Evolutionary conservation across 352 stramenopile genomes (phyloP).

Genomic region (Globisporangium canariense): DNA sequence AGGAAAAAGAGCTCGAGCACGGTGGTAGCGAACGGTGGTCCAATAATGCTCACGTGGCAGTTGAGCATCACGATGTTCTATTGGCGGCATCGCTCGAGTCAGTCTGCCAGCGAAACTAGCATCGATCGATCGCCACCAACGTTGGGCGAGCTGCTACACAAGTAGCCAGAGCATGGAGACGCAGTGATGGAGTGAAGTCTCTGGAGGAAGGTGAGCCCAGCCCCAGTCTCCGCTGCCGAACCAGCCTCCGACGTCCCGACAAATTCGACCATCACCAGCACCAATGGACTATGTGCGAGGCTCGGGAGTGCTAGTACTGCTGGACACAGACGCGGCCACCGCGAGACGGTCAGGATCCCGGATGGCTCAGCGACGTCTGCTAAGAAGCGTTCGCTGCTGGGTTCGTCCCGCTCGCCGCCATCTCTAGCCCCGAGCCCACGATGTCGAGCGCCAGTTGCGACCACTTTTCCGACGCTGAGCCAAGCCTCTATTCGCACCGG

Average conservation of each 20-base stretch:
- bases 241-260: not conserved
- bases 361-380: not conserved
- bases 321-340: too few species aligned
- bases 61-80: slow-evolving; percentile 36
- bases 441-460: not conserved
- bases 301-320: too few species aligned
- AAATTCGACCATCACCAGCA: not conserved
- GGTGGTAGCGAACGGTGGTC: slow-evolving; percentile 30
- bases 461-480: too few species aligned
- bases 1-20: slow-evolving; percentile 35
- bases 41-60: slow-evolving; percentile 51
- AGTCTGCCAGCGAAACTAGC: too few species aligned
- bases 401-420: not conserved
- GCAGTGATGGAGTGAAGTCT: not conserved
- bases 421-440: not conserved
- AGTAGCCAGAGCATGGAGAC: not conserved
- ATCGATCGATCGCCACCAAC: too few species aligned
- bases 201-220: slow-evolving; percentile 1
- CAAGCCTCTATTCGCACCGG: too few species aligned
- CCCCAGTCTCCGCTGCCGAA: not conserved
- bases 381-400: not conserved
- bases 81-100: too few species aligned
- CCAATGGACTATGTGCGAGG: too few species aligned
- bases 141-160: too few species aligned
- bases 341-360: not conserved